These are phyloP conservation scores for Salvia hispanica DNA, from an alignment of 257 asterid genomes.

Conservation along the genomic window DNA sequence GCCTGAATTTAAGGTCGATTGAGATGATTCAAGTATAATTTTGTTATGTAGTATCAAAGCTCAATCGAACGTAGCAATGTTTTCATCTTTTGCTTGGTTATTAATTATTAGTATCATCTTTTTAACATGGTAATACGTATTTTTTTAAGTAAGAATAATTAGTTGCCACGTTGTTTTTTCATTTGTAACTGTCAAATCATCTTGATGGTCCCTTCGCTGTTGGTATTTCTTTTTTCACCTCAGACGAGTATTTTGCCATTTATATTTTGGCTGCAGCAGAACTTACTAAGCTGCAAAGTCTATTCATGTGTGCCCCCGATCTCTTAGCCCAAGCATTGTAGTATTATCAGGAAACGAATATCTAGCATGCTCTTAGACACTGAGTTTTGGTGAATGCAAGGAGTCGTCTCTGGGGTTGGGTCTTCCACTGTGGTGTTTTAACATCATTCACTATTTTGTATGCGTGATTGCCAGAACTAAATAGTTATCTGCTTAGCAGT, in stretches of 20 bases:
- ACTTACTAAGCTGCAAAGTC: conserved; percentile 2
- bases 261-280: not conserved
- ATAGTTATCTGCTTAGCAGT: not conserved
- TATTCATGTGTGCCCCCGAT: conserved; percentile 10
- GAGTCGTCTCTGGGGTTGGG: conserved; percentile 14
- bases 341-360: conserved; percentile 15
- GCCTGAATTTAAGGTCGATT: not conserved
- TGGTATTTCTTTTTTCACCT: conserved; percentile 12
- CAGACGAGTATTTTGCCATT: not conserved
- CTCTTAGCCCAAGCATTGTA: not conserved
- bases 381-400: conserved; percentile 14
- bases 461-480: not conserved
- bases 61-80: conserved; percentile 11
- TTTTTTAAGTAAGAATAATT: not conserved
- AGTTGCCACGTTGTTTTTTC: not conserved
- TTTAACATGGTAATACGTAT: not conserved
- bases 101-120: not conserved
- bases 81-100: not conserved
- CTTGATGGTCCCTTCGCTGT: not conserved
- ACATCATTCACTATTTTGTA: not conserved
- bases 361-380: conserved; percentile 2
- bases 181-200: conserved; percentile 4
- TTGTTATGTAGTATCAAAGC: not conserved
- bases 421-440: conserved; percentile 7
- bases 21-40: not conserved